Evolutionary conservation across 1,284 basidiomycete species (phyloP), one percentile per base, ranked within the genome.

Genomic region (Austropuccinia psidii): DNA sequence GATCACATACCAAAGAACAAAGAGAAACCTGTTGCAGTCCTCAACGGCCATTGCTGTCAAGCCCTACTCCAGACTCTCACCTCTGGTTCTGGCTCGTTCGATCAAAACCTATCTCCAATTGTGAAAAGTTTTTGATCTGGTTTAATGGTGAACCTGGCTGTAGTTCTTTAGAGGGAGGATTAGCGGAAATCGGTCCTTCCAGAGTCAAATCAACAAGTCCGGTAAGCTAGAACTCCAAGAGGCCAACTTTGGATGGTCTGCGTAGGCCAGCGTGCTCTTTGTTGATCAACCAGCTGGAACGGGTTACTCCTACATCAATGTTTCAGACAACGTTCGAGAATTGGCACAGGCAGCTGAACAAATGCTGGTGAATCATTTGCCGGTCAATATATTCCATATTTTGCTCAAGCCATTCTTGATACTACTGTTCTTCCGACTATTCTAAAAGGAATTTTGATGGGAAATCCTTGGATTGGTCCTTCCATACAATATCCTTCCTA

Each of bases 311-410:
- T 95, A 90, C 79, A 87, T 89, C 49, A 88, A 89, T 75, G 93
- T 93, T 11, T 86, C 95, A 77, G 85, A 87, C 73, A 96, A 90
- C 80, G 85, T 95, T 33, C 88, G 90, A 76, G 89, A 90, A 74
- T 83, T 94, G 45, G 82, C 85, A 24, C 85, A 91, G 67, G 67
- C 58, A 45, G 52, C 52, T 58, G 49, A 45, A n/a, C n/a, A n/a
- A n/a, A n/a, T n/a, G 89, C 89, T 0, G 94, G 93, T 68, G 93
- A 97, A 83, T 92, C 90, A 75, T 98, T 89, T 79, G 95, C 93
- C n/a, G 95, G 96, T n/a, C 93, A 97, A 83, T 98, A 91, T 83
- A 94, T 98, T 76, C 95, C 96, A 13, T 95, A 93, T 81, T 93
- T 96, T 77, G 67, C 67, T 15, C 67, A 69, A 49, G 90, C 90